Evolutionary conservation across 441 rosid genomes (phyloP), one percentile per base, ranked within the genome.

Genomic region (Flueggea neowawraea): DNA sequence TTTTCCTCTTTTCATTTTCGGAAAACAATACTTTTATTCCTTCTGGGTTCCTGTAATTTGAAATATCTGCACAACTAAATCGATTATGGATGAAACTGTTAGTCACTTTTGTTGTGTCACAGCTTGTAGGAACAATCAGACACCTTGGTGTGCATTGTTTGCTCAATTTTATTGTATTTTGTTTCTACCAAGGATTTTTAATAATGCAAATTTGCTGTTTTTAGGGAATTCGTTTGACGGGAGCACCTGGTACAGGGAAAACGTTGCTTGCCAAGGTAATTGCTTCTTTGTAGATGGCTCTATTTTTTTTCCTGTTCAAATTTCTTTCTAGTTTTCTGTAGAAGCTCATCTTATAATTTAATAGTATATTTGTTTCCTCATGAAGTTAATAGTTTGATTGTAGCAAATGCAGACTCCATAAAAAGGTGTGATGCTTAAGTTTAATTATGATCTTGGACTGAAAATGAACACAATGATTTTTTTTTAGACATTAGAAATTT

Each of bases 171-270:
- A 15, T 33, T 11, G 22, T 33, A 16, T 39, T 10, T 17, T 58
- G 32, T 31, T 58, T 58, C 31, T n/a, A 36, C 41, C 41, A 36
- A 36, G 41, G 31, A 58, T 50, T 43, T 49, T 52, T 47, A 68
- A 32, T 41, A 14, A 39, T 16, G 52, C 44, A 57, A 50, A 49
- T 43, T 31, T 50, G 61, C 12, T 57, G 64, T 68, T 61, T 74
- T 57, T 81, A 91, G 99, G 99, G 98, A 78, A 95, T 95, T 75
- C 96, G 91, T 70, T 83, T 95, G 68, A 95, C 99, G 10, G 99
- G 98, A 68, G 95, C 98, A 56, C 99, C 99, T 74, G 99, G 98
- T 72, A 95, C 99, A 51, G 99, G 99, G 72, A 91, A 91, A 82
- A 95, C 98, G 33, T 78, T 95, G 70, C 90, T 91, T 66, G 98